phyloP scores from a whole-genome alignment of 1,284 basidiomycete species.

The Anthracocystis walkeri region DNA sequence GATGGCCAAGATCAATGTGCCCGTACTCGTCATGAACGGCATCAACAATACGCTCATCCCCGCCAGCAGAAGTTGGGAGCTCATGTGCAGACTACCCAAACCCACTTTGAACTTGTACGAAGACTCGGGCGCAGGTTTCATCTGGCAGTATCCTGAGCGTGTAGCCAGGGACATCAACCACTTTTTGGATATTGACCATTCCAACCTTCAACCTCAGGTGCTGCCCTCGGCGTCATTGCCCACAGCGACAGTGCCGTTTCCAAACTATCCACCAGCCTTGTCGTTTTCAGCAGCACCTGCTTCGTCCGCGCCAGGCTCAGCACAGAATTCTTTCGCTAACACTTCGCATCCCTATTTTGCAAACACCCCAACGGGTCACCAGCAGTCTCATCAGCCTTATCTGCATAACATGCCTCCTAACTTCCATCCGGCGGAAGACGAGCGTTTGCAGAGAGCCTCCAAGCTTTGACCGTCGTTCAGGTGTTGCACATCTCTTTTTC shows the following conservation, averaged over 20 bases:
- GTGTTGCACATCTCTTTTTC: background rate
- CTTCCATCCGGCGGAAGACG: slow-evolving; percentile 8
- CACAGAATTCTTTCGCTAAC: background rate
- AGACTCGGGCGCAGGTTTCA: slow-evolving; percentile 37
- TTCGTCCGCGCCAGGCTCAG: background rate
- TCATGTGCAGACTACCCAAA: slow-evolving; percentile 38
- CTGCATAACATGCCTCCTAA: slow-evolving; percentile 13
- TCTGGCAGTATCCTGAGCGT: slow-evolving; percentile 42
- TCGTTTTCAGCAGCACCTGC: background rate
- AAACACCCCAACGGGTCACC: slow-evolving; percentile 13
- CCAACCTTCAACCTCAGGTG: slow-evolving; percentile 29
- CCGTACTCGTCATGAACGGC: slow-evolving; percentile 42
- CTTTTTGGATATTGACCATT: slow-evolving; percentile 39
- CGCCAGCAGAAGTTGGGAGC: slow-evolving; percentile 46
- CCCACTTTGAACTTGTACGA: slow-evolving; percentile 36
- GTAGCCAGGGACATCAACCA: slow-evolving; percentile 41
- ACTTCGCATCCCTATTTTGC: slow-evolving; percentile 32
- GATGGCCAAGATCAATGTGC: slow-evolving; percentile 42
- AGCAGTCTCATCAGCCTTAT: slow-evolving; percentile 18
- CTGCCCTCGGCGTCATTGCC: slow-evolving; percentile 40
- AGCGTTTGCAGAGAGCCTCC: slow-evolving; percentile 20
- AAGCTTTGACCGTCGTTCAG: slow-evolving; percentile 18
- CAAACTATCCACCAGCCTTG: background rate
- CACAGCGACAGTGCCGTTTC: background rate
- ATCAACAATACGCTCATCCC: slow-evolving; percentile 43